phyloP scores from a whole-genome alignment of 1,139 yeast species.

The Debaryomyces robertsiae region DNA sequence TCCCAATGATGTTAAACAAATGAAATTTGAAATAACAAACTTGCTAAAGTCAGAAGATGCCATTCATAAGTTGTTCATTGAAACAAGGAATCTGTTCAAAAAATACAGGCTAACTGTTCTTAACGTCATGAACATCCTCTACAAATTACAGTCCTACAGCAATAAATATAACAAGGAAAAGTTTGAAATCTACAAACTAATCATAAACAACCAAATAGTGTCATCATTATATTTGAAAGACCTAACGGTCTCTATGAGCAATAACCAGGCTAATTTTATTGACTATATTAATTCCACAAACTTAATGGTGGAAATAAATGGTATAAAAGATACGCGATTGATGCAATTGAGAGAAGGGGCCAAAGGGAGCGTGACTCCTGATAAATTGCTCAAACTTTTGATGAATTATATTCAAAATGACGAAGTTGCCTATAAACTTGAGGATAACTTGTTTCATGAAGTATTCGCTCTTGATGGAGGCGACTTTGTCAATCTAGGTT shows the following conservation, averaged over 20 bases:
- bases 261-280: conserved; percentile 1
- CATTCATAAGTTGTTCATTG: conserved; percentile 21
- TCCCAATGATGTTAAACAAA: not conserved
- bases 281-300: not conserved
- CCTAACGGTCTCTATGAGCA: conserved; percentile 9
- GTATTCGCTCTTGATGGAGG: conserved; percentile 43
- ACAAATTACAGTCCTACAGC: conserved; percentile 18
- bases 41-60: conserved; percentile 25
- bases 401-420: conserved; percentile 5
- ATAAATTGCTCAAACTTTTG: not conserved
- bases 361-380: not conserved
- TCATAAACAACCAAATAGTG: conserved; percentile 25
- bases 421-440: conserved; percentile 5
- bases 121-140: conserved; percentile 27
- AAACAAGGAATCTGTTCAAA: conserved; percentile 23
- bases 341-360: conserved; percentile 4
- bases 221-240: conserved; percentile 21
- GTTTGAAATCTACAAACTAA: conserved; percentile 36
- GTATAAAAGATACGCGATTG: conserved; percentile 9
- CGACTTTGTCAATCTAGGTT: conserved; percentile 19
- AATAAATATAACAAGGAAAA: conserved; percentile 20
- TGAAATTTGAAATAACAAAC: conserved; percentile 16
- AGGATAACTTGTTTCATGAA: conserved; percentile 34
- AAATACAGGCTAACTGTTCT: conserved; percentile 28
- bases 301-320: conserved; percentile 12